Base-by-base conservation (phyloP, 2,329 filamentous ascomycete genomes). In the Rutstroemia sydowiana region DNA sequence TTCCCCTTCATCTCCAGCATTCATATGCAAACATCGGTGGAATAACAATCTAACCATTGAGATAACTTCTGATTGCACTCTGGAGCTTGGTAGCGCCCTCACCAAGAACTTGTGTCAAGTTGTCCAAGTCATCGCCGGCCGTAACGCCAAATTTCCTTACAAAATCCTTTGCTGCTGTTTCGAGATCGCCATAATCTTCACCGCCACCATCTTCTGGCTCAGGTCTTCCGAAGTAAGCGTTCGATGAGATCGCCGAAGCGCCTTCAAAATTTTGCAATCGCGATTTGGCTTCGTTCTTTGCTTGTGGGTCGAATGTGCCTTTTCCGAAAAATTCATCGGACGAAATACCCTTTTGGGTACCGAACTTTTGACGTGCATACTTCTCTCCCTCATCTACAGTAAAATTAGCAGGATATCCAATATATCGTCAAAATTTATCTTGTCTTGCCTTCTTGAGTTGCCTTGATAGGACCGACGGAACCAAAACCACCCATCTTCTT, bases 241-340 rank as follows among this genome's bases (percentile, higher is more conserved):
- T 98, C 53, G 88, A 95, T 6, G 91, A 96, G 69, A 98, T 98
- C 59, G 90, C 75, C 1, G 84, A 85, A 10, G 93, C 91, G 41
- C 93, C 90, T 70, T 97, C 92, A 66, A 98, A 98, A 43, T 90
- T 88, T 73, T 89, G 85, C 49, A 98, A 79, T 37, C 93, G 82
- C 21, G 78, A 76, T 74, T 95, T 95, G 62, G 93, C 92, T 73
- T 96, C 92, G 47, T 82, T 76, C 66, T 93, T 86, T 8, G 85
- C 81, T 51, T 76, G 77, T 34, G 91, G 83, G 67, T 98, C 91
- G 70, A 84, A 97, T 51, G 79, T 73, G 48, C 90, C 88, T 68
- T 93, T 92, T 64, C 92, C 90, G 67, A 98, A 98, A 77, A 95
- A 98, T 68, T 98, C 93, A 68, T 98, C 93, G 0, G 91, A 96